Conservation (phyloP, 331 rosid genomes). For the Rhamnella rubrinervis region DNA sequence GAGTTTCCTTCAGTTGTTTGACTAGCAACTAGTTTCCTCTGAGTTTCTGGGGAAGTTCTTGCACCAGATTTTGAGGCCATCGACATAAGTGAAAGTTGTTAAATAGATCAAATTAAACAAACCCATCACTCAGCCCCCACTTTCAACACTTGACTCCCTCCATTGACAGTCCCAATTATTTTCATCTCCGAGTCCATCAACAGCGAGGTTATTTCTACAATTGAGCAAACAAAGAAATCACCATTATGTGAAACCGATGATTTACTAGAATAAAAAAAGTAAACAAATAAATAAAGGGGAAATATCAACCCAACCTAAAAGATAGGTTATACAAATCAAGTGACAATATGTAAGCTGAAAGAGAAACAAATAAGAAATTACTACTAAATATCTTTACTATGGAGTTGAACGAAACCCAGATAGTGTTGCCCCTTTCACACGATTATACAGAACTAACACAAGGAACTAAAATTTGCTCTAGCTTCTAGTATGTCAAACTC, state of each 20-base stretch:
- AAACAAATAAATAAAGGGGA: no score
- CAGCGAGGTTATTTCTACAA: constrained; percentile 20
- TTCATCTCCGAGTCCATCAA: constrained; percentile 41
- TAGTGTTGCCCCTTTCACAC: not conserved
- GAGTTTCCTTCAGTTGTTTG: constrained; percentile 35
- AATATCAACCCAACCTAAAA: not conserved
- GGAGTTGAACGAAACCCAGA: not conserved
- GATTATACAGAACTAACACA: not conserved
- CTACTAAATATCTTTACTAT: not conserved
- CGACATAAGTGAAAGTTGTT: constrained; percentile 13
- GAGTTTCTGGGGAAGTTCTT: constrained; percentile 30
- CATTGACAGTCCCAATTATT: constrained; percentile 19
- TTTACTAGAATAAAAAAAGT: not conserved
- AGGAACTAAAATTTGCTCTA: not conserved
- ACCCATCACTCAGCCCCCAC: constrained; percentile 35
- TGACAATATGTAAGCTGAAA: not conserved
- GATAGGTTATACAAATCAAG: not conserved
- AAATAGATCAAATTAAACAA: constrained; percentile 20
- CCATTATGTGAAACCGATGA: not conserved
- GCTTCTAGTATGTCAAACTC: constrained; percentile 10
- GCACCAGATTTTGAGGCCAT: constrained; percentile 41
- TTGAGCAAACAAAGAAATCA: constrained; percentile 9
- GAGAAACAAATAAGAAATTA: not conserved
- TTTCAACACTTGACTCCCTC: constrained; percentile 31
- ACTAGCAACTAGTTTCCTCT: constrained; percentile 26